Base-by-base conservation (phyloP, 257 asterid genomes). In the Fraxinus excelsior region DNA sequence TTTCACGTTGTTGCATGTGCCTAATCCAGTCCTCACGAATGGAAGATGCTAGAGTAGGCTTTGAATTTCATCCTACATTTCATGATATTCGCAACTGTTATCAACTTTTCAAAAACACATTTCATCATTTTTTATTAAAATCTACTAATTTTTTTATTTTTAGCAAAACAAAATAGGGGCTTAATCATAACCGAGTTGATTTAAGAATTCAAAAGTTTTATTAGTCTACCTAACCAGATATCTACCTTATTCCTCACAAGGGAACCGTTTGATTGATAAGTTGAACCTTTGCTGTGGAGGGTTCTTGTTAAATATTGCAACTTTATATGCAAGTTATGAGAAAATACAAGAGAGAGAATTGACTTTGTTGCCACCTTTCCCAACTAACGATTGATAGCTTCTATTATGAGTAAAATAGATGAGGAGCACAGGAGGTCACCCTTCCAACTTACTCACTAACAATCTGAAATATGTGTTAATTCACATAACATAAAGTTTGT, bases 341-440 rank as follows among this genome's bases (percentile, higher is more conserved):
- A 6, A 35, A 0, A 42, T 5, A 49, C 42, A 7, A 37, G 42
- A 37, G 42, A 37, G 42, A 37, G 42, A 40, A 68, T 70, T 67
- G 64, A 67, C 75, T 78, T 80, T 19, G 38, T 72, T 73, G 29
- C 53, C 53, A 70, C 70, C 72, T 69, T 76, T 38, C 73, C 25
- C 83, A 83, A 84, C 86, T 60, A 79, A 79, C 81, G 72, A 76
- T 82, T 73, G 72, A 68, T 76, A 32, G 73, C 79, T 76, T 29
- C 12, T 2, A 25, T 75, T 74, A 6, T 69, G 42, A 25, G 31
- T 51, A 19, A 68, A 19, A 23, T n/a, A 76, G 29, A 76, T n/a
- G 74, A 34, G 49, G 49, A 40, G 46, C 46, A 12, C 46, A 40
- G 16, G 79, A 79, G 58, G 76, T 56, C 19, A 69, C 56, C 32